phyloP scores from a whole-genome alignment of 73 alveolate genomes.

The Blepharisma japonicum region DNA sequence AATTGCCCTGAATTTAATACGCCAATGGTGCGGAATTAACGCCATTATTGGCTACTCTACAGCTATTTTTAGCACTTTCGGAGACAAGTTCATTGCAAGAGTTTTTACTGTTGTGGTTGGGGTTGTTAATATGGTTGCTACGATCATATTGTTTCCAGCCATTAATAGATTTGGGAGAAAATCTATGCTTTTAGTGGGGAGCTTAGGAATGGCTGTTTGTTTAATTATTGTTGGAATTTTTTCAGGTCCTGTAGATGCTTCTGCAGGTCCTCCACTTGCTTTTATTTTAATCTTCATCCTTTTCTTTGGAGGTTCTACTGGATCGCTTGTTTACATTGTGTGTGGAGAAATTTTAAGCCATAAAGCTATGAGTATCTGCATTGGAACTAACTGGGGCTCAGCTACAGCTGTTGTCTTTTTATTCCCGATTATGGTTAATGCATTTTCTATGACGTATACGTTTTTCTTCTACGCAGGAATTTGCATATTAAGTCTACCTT shows the following conservation, averaged over 20 bases:
- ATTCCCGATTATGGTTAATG: background rate
- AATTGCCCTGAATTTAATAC: background rate
- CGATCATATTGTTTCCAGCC: background rate
- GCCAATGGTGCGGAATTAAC: background rate
- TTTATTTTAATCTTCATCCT: background rate
- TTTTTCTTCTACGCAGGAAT: background rate
- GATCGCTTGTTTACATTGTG: background rate
- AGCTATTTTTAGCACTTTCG: background rate
- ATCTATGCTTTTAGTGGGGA: background rate
- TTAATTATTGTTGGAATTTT: background rate
- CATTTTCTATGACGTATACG: background rate
- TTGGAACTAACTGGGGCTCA: background rate
- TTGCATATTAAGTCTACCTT: background rate
- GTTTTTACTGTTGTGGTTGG: background rate
- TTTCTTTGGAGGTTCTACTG: background rate
- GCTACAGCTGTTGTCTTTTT: background rate
- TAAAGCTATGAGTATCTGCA: background rate
- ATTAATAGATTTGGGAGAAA: slow-evolving; percentile 5
- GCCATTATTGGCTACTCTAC: background rate
- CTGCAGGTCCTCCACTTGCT: background rate
- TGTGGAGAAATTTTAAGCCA: background rate
- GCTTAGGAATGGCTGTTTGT: slow-evolving; percentile 6
- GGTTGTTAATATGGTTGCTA: background rate
- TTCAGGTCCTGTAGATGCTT: background rate
- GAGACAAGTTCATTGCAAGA: background rate